Base-by-base conservation (phyloP, 805 yeast species). In the Nakazawaea holstii region DNA sequence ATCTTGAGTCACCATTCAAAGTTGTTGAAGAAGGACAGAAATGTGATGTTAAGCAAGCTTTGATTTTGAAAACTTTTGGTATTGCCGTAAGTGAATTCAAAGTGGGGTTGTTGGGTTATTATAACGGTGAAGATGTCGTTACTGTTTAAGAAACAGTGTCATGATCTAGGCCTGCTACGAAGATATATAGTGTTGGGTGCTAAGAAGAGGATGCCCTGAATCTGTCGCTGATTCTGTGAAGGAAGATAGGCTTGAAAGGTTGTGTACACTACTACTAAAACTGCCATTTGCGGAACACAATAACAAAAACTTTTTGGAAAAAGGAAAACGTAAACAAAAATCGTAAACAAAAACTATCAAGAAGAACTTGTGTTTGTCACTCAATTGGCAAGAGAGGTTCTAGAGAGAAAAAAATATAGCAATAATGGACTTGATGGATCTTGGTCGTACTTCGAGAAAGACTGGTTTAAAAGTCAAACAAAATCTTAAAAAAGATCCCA, bases 21-120 rank as follows among this genome's bases (percentile, higher is more conserved):
- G 97, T 95, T 35, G 88, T 96, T 68, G 73, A 72, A 47, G 71
- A 83, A 57, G 97, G 95, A 37, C 87, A 90, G 49, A 72, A 75
- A 27, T 74, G 95, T 52, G 95, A 89, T 66, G 94, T 91, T 43
- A 84, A 86, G 59, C 95, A 94, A 70, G 95, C 97, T 24, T 77
- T 94, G 55, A 80, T 94, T 48, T 75, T 94, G 65, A 94, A 94
- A 69, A 94, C 88, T 57, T 95, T 94, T 66, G 99, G 99, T 60
- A 80, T 95, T 49, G 97, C 97, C 10, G 89, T 90, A 48, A 77
- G 97, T 39, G 90, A 87, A 62, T 94, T 92, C 69, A 88, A 82
- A 66, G 95, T 94, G 45, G 76, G 80, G 57, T 69, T 86, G 53
- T 68, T 82, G 56, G 97, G 94, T 15, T 87, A 76, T 65, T 92